phyloP scores from a whole-genome alignment of 257 asterid genomes.

The Nicotiana knightiana region DNA sequence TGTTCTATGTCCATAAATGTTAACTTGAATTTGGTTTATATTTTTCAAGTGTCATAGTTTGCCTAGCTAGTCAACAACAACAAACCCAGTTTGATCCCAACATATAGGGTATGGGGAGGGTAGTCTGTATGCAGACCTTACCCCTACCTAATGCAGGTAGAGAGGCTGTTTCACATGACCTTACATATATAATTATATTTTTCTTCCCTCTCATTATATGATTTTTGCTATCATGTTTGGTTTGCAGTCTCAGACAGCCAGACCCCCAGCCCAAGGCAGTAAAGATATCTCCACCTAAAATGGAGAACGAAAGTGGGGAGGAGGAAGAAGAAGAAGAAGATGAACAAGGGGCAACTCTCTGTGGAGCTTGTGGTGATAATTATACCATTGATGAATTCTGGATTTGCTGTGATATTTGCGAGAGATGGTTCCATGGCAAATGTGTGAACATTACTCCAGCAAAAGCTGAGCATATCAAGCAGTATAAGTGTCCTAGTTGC shows the following conservation, averaged over 20 bases:
- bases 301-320: constrained; percentile 39
- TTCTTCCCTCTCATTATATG: neutral
- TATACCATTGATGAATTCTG: constrained; percentile 43
- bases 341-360: constrained; percentile 46
- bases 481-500: constrained; percentile 12
- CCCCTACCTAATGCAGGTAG: too few species aligned
- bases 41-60: neutral
- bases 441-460: constrained; percentile 13
- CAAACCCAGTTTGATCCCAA: too few species aligned
- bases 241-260: constrained; percentile 29
- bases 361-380: constrained; percentile 58
- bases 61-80: neutral
- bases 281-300: constrained; percentile 32
- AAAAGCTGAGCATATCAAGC: constrained; percentile 9
- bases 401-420: constrained; percentile 8
- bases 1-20: neutral
- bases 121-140: too few species aligned
- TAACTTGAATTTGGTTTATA: neutral
- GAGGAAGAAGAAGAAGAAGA: constrained; percentile 46
- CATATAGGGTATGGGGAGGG: too few species aligned
- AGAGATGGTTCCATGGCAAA: constrained; percentile 14
- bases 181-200: neutral
- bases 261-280: constrained; percentile 30
- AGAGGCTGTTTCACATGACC: neutral
- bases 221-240: neutral